These are phyloP conservation scores for Galerina sulciceps DNA, from an alignment of 768 basidiomycete species.

Conservation along the genomic window DNA sequence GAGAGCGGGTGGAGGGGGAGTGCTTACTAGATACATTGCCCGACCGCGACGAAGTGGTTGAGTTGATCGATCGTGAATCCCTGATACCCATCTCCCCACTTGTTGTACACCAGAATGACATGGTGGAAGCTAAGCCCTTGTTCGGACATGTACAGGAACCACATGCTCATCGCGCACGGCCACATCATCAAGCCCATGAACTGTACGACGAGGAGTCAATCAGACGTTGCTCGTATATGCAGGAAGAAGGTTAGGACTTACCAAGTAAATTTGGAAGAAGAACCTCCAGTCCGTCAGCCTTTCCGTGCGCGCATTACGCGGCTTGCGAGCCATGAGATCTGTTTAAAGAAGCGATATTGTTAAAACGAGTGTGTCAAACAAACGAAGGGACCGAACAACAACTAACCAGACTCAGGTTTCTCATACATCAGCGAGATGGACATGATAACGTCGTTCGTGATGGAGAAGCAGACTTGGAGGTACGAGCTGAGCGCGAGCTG, in stretches of 20 bases:
- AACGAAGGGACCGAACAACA: not conserved
- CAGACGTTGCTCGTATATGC: not conserved
- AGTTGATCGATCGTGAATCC: slow-evolving; percentile 33
- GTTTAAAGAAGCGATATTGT: no score
- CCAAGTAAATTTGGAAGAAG: slow-evolving; percentile 51
- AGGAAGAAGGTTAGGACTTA: slow-evolving; percentile 39
- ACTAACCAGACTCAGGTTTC: slow-evolving; percentile 50
- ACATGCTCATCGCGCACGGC: slow-evolving; percentile 10
- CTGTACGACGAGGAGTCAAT: slow-evolving; percentile 1
- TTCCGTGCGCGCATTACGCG: slow-evolving; percentile 53
- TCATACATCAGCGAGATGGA: slow-evolving; percentile 56
- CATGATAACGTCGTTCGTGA: slow-evolving; percentile 55
- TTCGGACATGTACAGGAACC: slow-evolving; percentile 20
- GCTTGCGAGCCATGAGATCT: slow-evolving; percentile 52
- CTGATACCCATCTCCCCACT: slow-evolving; percentile 40
- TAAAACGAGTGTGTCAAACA: no score
- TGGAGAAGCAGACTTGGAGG: slow-evolving; percentile 60
- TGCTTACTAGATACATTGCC: slow-evolving; percentile 53
- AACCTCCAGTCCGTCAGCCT: slow-evolving; percentile 53
- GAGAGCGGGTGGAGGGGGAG: no score
- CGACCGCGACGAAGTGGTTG: slow-evolving; percentile 38
- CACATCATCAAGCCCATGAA: slow-evolving; percentile 9
- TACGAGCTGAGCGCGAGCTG: slow-evolving; percentile 60
- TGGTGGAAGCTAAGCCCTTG: slow-evolving; percentile 5
- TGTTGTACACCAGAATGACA: slow-evolving; percentile 41